Evolutionary conservation across 176 grass and related monocot genomes (phyloP), one percentile per base, ranked within the genome.

Genomic region (Aegilops longissima): DNA sequence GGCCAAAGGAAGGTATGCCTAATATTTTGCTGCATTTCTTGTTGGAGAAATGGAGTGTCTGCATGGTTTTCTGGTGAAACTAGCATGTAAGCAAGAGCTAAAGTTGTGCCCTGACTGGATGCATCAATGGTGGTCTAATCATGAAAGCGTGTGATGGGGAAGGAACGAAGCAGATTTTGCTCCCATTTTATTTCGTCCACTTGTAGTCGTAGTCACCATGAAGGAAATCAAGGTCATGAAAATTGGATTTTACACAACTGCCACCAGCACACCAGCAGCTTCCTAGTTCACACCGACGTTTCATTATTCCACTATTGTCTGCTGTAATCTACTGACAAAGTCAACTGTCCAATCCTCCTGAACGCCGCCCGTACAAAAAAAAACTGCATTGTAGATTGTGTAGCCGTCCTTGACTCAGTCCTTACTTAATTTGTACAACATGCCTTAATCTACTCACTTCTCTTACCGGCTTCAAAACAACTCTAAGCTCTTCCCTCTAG

Each of bases 1-100:
- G 27, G 24, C 21, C 7, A 76, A 81, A 16, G 3, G 1, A 40
- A 54, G 29, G 63, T 71, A 51, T 29, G 78, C 52, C 16, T 0
- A 86, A 33, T 71, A 7, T 77, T 7, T 1, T 81, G 14, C 9
- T 68, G 34, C 10, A 25, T 5, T 3, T 64, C 11, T 70, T 86
- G 84, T 24, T 24, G 34, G 64, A 31, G 31, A 39, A 70, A 39
- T 72, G 79, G 66, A 33, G 64, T 44, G n/a, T 23, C 20, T 21
- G 73, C 89, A 90, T 90, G 65, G 40, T 27, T 90, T 39, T 29
- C 73, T 79, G 12, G 39, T 61, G 84, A 73, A 72, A 56, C 51
- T 65, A 70, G 25, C 47, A 77, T 82, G 70, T 11, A 70, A 86
- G 17, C 36, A 27, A n/a, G 36, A 77, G 29, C 47, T 82, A 5